Base-by-base conservation (phyloP, 1,139 yeast species). In the Scheffersomyces parashehatae region DNA sequence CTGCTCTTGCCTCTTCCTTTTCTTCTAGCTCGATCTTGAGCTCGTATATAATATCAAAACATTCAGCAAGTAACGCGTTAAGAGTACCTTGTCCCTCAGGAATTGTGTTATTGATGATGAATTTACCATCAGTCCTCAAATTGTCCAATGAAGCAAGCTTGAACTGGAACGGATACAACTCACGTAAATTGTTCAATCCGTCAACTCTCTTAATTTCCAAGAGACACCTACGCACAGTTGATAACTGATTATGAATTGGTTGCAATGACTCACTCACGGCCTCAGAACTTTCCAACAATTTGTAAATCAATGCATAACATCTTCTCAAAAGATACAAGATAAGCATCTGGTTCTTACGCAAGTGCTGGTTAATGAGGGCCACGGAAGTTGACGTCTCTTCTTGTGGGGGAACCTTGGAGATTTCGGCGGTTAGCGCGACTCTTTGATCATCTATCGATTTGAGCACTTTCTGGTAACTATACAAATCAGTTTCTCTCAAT, bases 1-100 rank as follows among this genome's bases (percentile, higher is more conserved):
- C 26, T 20, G 26, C 26, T 20, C 26, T 20, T 40, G 65, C 67
- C 33, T 75, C 79, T 49, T 79, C 81, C 51, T 70, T 73, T 45
- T 88, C 95, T 58, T 89, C 95, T 48, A 89, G 79, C 59, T 91
- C 97, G 29, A 88, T 85, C 59, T 89, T 86, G 58, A 93, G 73
- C 66, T 93, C 99, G 61, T 93, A 91, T 43, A 88, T 75, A 45
- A 91, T 85, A 64, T 93, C 99, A 62, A 89, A 93, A 64, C 98
- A 91, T 64, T 91, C 98, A 2, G 96, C 95, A 40, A 93, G 72
- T 49, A 93, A 68, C 1, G 97, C 96, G 62, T 85, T 90, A 49
- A 93, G 74, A 33, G 96, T 84, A 9, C 97, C 98, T 66, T 93
- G 99, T 11, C 99, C 99, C 64, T 93, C 97, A 6, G 99, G 99